phyloP scores from a whole-genome alignment of 768 basidiomycete species.

The Pleurotus platypus region DNA sequence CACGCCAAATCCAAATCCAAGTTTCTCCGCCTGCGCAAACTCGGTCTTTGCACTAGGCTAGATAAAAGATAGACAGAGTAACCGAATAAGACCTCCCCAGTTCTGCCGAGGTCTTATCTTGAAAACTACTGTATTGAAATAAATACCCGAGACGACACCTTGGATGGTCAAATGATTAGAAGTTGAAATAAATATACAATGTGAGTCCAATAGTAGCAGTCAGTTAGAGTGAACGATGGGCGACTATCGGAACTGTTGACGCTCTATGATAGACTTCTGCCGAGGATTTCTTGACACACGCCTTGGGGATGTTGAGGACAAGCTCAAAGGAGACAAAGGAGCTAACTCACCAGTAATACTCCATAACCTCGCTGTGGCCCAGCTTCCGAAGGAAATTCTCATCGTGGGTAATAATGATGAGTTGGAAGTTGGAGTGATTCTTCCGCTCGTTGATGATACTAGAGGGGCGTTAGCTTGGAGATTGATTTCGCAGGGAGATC shows the following conservation, averaged over 20 bases:
- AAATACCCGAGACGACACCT: neutral
- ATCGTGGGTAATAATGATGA: conserved; percentile 96
- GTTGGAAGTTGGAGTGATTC: conserved; percentile 88
- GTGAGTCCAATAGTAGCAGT: no score
- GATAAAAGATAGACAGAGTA: neutral
- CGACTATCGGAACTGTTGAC: conserved; percentile 58
- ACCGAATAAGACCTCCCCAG: neutral
- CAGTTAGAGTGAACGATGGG: neutral
- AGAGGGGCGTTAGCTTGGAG: conserved; percentile 7
- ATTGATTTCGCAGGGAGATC: conserved; percentile 1
- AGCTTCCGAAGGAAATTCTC: conserved; percentile 91
- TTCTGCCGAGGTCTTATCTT: conserved; percentile 13
- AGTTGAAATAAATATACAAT: neutral
- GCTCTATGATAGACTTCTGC: conserved; percentile 78
- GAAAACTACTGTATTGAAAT: neutral
- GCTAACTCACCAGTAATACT: conserved; percentile 82
- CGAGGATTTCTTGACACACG: conserved; percentile 67
- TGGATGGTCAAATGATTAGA: neutral
- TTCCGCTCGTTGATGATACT: conserved; percentile 95
- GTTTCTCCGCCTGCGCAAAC: conserved; percentile 2
- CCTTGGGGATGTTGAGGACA: conserved; percentile 38
- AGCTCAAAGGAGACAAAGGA: neutral
- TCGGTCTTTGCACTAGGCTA: neutral
- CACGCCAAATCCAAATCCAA: neutral
- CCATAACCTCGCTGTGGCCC: conserved; percentile 89